Evolutionary conservation across 2,329 filamentous ascomycete genomes (phyloP).

Genomic region (Ophiostoma sp.): DNA sequence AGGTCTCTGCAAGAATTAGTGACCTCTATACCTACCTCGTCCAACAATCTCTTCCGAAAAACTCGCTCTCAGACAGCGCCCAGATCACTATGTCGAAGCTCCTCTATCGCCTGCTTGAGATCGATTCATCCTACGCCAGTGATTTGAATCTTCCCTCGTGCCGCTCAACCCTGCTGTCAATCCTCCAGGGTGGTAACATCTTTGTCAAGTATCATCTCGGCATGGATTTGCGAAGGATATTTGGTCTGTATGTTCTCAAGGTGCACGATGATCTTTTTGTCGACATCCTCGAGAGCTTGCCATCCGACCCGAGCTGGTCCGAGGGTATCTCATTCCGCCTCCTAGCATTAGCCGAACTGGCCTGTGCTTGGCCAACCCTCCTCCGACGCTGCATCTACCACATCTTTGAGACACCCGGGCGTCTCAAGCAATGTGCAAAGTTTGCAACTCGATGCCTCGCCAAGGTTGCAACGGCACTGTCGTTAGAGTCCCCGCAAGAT

Average conservation of each 20-base stretch:
- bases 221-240: conserved; percentile 64
- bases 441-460: conserved; percentile 70
- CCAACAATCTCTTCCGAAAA: conserved; percentile 58
- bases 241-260: conserved; percentile 74
- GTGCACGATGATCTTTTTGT: conserved; percentile 79
- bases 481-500: conserved; percentile 59
- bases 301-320: conserved; percentile 60
- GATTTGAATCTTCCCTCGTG: conserved; percentile 52
- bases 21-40: conserved; percentile 79
- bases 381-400: conserved; percentile 84
- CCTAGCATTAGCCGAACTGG: conserved; percentile 68
- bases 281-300: conserved; percentile 76
- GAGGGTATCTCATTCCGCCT: conserved; percentile 86
- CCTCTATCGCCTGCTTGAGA: conserved; percentile 63
- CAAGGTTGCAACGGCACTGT: conserved; percentile 60
- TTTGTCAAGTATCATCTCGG: conserved; percentile 72
- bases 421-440: conserved; percentile 56
- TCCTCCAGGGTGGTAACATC: conserved; percentile 63
- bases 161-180: conserved; percentile 66
- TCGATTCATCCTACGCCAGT: conserved; percentile 61
- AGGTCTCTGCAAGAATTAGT: conserved; percentile 60
- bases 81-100: conserved; percentile 64
- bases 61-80: conserved; percentile 63
- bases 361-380: conserved; percentile 78
- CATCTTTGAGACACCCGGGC: conserved; percentile 84